Base-by-base conservation (phyloP, 306 rosid species). In the Potentilla sterilis region DNA sequence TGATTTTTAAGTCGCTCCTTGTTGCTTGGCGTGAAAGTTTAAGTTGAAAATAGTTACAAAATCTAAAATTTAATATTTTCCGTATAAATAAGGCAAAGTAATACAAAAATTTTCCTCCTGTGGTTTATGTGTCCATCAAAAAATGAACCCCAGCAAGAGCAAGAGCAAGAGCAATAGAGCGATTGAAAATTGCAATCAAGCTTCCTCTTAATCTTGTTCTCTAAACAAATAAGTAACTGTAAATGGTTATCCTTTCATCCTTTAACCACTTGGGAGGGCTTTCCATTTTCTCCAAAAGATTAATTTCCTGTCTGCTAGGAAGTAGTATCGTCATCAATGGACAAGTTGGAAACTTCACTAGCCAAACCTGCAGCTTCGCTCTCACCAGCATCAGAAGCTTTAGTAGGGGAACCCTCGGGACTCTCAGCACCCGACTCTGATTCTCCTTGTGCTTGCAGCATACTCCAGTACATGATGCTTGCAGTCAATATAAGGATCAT, bases 391-490 rank as follows among this genome's bases (percentile, higher is more conserved):
- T 4, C 51, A 4, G 85, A 59, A 80, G 86, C 78, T 66, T 18
- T 65, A 38, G 70, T 66, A 9, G 90, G 83, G 40, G 87, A 73
- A 48, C 63, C 72, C 35, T 77, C 83, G 12, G 83, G 81, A 72
- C 78, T 69, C 52, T 6, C 69, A 42, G 69, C 35, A 41, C 18
- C 57, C 3, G 73, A 55, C 54, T 85, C 91, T 0, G 73, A 70
- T 41, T 83, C 89, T n/a, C 24, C 80, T 35, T 75, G 88, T 74
- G 80, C 88, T 78, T 90, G 81, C 86, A 86, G 89, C 82, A 95
- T 86, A 87, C 99, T 92, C 99, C 99, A 92, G 84, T 86, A 90
- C 99, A 90, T 95, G 78, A 95, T 95, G 89, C 97, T 90, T 64
- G 99, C 99, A 47, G 93, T 81, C 89, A 95, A 77, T 68, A 77